Percentiles rank a stretch among this genome's conserved stretches.
Evolutionary conservation across 345 rosid species (phyloP).

Genomic region (Euphorbia tirucalli): DNA sequence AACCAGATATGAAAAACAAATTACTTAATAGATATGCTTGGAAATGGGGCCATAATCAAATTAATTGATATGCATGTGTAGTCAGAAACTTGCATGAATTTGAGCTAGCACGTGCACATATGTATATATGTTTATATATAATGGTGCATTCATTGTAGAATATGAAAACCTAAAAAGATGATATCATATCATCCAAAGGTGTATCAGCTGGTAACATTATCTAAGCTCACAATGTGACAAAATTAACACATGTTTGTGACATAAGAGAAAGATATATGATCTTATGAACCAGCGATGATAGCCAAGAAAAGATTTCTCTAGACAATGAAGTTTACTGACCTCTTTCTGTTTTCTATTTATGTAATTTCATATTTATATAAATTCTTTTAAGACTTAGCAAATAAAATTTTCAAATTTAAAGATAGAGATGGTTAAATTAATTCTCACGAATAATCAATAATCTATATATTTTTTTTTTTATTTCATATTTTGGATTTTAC

Average conservation of each 20-base stretch:
- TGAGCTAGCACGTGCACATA: not conserved
- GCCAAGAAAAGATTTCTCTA: not conserved
- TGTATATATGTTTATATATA: not conserved
- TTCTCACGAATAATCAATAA: not conserved
- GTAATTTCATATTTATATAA: not conserved
- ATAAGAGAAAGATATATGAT: slow-evolving; percentile 29
- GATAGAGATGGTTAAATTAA: not conserved
- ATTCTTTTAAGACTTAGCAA: slow-evolving; percentile 9
- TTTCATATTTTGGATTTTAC: too few species aligned
- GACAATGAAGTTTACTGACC: slow-evolving; percentile 29
- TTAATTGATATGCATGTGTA: not conserved
- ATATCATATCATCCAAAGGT: not conserved
- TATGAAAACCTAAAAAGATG: not conserved
- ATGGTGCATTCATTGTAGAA: not conserved
- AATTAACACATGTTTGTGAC: not conserved
- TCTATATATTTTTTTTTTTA: not conserved
- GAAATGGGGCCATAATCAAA: slow-evolving; percentile 9
- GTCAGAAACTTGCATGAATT: not conserved
- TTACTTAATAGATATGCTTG: slow-evolving; percentile 6
- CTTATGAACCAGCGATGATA: slow-evolving; percentile 15
- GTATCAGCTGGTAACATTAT: not conserved
- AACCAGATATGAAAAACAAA: not conserved
- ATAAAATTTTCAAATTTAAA: slow-evolving; percentile 14
- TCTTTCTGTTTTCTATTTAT: not conserved
- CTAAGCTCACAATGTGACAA: slow-evolving; percentile 8